Evolutionary conservation across 2,329 filamentous ascomycete species (phyloP), one percentile per base, ranked within the genome.

Genomic region (Colletotrichum orchidophilum): DNA sequence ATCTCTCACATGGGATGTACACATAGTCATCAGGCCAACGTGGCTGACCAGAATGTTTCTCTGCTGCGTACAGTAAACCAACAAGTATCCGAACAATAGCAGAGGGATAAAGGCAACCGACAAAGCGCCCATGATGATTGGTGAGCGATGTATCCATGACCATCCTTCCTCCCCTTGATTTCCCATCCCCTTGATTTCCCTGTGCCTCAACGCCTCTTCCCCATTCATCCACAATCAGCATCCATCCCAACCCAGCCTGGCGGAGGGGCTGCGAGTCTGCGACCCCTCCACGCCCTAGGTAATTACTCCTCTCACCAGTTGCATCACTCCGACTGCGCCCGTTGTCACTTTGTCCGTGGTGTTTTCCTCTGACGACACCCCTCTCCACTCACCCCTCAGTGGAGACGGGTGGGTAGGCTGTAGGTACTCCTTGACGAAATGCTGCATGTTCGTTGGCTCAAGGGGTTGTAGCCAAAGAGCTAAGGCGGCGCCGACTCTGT

Each of bases 221-320:
- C 67, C 63, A 61, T 71, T 50, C 64, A 68, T 71, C 68, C 68
- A 68, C 50, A 64, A 18, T 71, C 64, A 24, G 31, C 64, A 59
- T 63, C 21, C 64, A 59, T 68, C 42, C 31, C 58, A 69, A 58
- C 53, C 42, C 64, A 46, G 33, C 29, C 46, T 58, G 46, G 63
- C 53, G 39, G 64, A 71, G 53, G 42, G 52, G 49, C 31, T 31
- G 33, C 39, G 39, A 42, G 39, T 46, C 39, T 46, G 39, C 18
- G 18, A 46, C 39, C 39, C 39, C 39, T 46, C 39, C 39, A 50
- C 46, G 55, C 31, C 33, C 49, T n/a, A n/a, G n/a, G n/a, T n/a
- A n/a, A n/a, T n/a, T n/a, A n/a, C 24, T 31, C 39, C 11, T 49
- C 58, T 21, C 24, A 13, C 24, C 27, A 31, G 39, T 49, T 60